Evolutionary conservation across 768 basidiomycete species (phyloP).

Genomic region (Tricholomella constricta): DNA sequence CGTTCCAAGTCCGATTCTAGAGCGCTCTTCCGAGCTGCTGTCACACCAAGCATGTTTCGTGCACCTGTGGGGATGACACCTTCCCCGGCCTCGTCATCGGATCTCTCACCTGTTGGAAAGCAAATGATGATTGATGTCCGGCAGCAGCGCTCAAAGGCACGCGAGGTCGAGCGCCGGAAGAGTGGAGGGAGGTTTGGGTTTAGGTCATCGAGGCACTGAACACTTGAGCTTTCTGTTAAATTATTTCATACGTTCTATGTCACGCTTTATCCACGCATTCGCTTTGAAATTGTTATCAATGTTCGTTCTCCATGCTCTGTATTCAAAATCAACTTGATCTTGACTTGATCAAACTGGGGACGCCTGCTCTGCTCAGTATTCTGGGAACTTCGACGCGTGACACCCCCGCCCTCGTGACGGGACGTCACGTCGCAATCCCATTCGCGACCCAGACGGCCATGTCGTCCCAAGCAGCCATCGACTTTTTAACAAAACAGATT

Average conservation of each 20-base stretch:
- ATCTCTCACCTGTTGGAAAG: conserved; percentile 67
- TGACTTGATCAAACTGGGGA: background rate
- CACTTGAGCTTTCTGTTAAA: background rate
- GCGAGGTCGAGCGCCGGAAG: conserved; percentile 35
- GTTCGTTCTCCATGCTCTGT: background rate
- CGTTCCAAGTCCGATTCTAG: conserved; percentile 38
- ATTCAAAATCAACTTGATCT: too few species aligned
- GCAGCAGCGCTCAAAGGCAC: conserved; percentile 42
- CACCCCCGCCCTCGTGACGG: conserved; percentile 12
- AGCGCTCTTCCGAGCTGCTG: conserved; percentile 38
- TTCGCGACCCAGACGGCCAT: conserved; percentile 25
- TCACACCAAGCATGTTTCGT: conserved; percentile 47
- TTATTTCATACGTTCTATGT: conserved; percentile 4
- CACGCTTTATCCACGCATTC: background rate
- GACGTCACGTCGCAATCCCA: background rate
- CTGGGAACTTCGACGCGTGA: conserved; percentile 16
- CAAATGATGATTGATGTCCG: conserved; percentile 70
- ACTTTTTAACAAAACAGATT: conserved; percentile 53
- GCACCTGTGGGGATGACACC: conserved; percentile 46
- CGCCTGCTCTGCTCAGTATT: background rate
- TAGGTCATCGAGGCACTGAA: background rate
- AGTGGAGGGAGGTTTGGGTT: conserved; percentile 17
- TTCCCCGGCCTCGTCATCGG: conserved; percentile 72
- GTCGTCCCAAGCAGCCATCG: conserved; percentile 43
- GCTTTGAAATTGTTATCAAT: conserved; percentile 1